Evolutionary conservation across 768 basidiomycete genomes (phyloP).

Genomic region (Gautieria morchelliformis): DNA sequence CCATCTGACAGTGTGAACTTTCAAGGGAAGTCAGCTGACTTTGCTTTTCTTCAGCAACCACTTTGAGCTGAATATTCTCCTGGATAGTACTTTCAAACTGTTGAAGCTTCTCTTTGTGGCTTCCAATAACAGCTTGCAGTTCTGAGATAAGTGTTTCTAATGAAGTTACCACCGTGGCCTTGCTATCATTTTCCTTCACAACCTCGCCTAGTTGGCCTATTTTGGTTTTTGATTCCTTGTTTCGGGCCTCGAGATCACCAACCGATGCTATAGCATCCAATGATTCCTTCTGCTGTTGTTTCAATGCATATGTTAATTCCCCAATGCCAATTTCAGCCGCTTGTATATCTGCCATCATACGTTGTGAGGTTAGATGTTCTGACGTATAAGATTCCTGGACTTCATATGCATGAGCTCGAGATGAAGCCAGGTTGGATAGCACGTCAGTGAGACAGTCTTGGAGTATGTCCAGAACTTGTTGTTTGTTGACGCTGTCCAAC

Average conservation of each 20-base stretch:
- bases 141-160: neutral
- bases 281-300: neutral
- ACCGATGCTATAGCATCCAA: neutral
- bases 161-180: neutral
- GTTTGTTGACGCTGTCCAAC: constrained; percentile 1
- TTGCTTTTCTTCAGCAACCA: neutral
- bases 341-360: neutral
- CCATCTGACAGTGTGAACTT: neutral
- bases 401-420: neutral
- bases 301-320: neutral
- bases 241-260: neutral
- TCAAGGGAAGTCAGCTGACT: neutral
- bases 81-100: neutral
- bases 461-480: constrained; percentile 8
- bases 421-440: constrained; percentile 1
- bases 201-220: neutral
- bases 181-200: neutral
- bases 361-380: neutral
- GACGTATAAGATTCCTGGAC: constrained; percentile 1
- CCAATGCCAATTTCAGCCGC: neutral
- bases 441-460: constrained; percentile 5
- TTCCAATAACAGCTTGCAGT: neutral
- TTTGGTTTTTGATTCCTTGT: neutral
- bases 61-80: neutral
- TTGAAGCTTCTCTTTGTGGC: neutral